phyloP scores from a whole-genome alignment of 176 grass and related monocot genomes.

The Oryza longistaminata region DNA sequence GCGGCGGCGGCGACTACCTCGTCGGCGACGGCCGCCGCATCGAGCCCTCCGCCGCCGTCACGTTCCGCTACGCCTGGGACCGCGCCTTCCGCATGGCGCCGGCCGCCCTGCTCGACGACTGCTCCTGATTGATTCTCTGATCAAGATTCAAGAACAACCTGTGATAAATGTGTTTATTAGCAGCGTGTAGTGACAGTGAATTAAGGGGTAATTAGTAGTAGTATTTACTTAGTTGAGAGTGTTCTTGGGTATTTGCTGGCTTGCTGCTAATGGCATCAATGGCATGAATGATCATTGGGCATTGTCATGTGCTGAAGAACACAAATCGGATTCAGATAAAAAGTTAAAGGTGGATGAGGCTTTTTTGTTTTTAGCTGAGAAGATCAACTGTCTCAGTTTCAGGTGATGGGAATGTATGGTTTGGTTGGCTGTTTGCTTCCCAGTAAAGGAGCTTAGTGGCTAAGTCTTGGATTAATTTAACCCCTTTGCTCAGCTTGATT shows the following conservation, averaged over 20 bases:
- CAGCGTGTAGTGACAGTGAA: background rate
- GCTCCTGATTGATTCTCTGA: background rate
- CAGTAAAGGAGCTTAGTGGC: conserved; percentile 8
- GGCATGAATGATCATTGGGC: background rate
- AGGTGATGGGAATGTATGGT: background rate
- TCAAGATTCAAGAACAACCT: too few relatives aligned
- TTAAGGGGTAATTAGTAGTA: background rate
- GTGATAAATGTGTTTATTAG: background rate
- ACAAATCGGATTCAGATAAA: background rate
- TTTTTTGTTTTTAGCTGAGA: background rate
- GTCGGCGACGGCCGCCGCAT: conserved; percentile 54
- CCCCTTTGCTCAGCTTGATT: background rate
- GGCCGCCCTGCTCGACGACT: conserved; percentile 47
- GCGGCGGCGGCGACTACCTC: conserved; percentile 35
- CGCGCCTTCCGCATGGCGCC: conserved; percentile 63
- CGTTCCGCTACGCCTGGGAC: conserved; percentile 76
- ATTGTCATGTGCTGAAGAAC: background rate
- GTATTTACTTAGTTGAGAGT: background rate
- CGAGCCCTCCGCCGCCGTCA: conserved; percentile 20
- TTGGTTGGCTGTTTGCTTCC: background rate
- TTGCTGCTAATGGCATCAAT: background rate
- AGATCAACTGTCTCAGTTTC: background rate
- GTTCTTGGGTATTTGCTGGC: background rate
- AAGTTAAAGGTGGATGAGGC: background rate
- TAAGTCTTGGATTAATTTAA: conserved; percentile 1